Evolutionary conservation across 2,329 filamentous ascomycete species (phyloP).

Genomic region (Diaporthe longicolla): DNA sequence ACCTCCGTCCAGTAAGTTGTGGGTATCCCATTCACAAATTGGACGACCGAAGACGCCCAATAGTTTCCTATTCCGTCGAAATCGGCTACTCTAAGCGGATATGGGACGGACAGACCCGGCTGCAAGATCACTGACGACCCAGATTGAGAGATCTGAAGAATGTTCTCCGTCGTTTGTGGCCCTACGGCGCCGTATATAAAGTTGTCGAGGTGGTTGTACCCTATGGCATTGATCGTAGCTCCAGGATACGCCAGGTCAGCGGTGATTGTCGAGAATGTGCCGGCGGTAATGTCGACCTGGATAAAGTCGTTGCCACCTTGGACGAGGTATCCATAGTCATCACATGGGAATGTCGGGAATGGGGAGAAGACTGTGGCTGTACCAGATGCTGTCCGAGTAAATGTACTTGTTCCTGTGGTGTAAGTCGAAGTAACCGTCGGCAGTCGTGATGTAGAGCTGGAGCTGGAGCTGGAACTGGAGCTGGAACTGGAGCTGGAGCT

Average conservation of each 20-base stretch:
- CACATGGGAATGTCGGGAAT: constrained; percentile 10
- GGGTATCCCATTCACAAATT: not conserved
- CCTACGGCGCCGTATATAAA: constrained; percentile 24
- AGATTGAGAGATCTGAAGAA: not conserved
- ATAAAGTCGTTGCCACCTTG: constrained; percentile 5
- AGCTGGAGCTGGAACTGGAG: too few relatives aligned
- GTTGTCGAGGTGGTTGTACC: constrained; percentile 1
- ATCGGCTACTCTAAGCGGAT: constrained; percentile 9
- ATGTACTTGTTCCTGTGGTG: constrained; percentile 2
- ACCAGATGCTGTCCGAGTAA: constrained; percentile 14
- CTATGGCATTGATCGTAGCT: constrained; percentile 14
- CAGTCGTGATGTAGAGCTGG: not conserved
- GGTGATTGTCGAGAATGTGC: not conserved
- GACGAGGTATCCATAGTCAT: constrained; percentile 2
- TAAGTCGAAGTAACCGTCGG: not conserved
- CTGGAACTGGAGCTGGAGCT: not conserved
- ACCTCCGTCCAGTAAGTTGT: constrained; percentile 10
- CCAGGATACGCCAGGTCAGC: constrained; percentile 8
- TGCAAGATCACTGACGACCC: not conserved
- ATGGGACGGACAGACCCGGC: constrained; percentile 2
- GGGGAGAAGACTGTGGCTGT: constrained; percentile 15
- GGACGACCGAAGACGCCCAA: not conserved
- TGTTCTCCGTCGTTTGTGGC: not conserved
- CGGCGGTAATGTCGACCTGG: not conserved
- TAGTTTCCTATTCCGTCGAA: constrained; percentile 10